Percentiles rank a stretch among this genome's conserved stretches.
phyloP scores from a whole-genome alignment of 345 rosid species.

The Hibiscus tridactylites region DNA sequence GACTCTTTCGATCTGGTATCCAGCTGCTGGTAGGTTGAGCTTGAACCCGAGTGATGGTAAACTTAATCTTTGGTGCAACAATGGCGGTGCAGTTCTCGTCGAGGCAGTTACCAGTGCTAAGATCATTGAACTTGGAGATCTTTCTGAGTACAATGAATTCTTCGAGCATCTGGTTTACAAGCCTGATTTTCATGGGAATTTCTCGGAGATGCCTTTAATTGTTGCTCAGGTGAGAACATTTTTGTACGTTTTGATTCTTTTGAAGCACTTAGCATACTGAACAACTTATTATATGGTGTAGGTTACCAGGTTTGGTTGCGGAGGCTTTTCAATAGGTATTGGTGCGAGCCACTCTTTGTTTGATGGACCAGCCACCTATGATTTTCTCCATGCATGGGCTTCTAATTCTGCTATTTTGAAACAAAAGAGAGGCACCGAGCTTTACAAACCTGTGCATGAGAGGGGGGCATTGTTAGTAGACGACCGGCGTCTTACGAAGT shows the following conservation, averaged over 20 bases:
- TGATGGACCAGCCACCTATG: slow-evolving; percentile 55
- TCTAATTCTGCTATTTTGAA: slow-evolving; percentile 27
- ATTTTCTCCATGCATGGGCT: slow-evolving; percentile 49
- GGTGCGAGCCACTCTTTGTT: slow-evolving; percentile 59
- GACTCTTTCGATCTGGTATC: slow-evolving; percentile 47
- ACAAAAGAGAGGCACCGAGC: slow-evolving; percentile 10
- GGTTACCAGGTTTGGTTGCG: slow-evolving; percentile 67
- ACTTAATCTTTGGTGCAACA: no score
- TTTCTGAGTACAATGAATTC: slow-evolving; percentile 41
- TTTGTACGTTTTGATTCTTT: not conserved
- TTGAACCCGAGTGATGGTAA: slow-evolving; percentile 30
- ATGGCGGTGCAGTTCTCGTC: slow-evolving; percentile 8
- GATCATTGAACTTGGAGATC: slow-evolving; percentile 50
- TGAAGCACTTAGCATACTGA: not conserved
- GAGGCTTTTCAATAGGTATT: slow-evolving; percentile 52
- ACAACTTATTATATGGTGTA: slow-evolving; percentile 8
- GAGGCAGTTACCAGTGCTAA: slow-evolving; percentile 35
- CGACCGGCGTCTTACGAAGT: not conserved
- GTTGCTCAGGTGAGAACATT: slow-evolving; percentile 45
- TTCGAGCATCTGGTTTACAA: slow-evolving; percentile 42
- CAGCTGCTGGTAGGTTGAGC: slow-evolving; percentile 50
- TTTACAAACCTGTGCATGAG: slow-evolving; percentile 40
- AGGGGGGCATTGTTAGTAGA: slow-evolving; percentile 26
- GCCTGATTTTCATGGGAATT: slow-evolving; percentile 33
- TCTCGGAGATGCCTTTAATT: slow-evolving; percentile 48